These are phyloP conservation scores for Phytophthora sp. DNA, from an alignment of 352 stramenopile genomes.

Conservation along the genomic window DNA sequence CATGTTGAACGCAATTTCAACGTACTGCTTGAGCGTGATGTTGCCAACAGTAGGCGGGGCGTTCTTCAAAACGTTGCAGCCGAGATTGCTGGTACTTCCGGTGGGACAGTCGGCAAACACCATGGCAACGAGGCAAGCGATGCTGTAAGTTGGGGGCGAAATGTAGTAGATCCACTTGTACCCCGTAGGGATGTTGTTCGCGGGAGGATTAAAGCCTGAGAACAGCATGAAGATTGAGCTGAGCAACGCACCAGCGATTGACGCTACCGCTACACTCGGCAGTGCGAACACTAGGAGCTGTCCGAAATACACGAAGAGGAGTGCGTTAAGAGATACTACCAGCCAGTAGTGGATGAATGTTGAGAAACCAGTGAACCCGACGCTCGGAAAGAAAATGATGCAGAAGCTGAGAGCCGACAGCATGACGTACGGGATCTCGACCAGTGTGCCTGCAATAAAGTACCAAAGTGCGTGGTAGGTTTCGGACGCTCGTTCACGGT, in stretches of 20 bases:
- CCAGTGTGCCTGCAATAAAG: conserved; percentile 75
- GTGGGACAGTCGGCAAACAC: conserved; percentile 48
- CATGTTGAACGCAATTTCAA: conserved; percentile 49
- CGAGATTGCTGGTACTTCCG: conserved; percentile 12
- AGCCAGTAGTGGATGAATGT: conserved; percentile 56
- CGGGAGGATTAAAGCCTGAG: conserved; percentile 53
- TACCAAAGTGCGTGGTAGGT: conserved; percentile 92
- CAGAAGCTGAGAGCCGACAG: conserved; percentile 42
- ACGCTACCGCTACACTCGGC: conserved; percentile 49
- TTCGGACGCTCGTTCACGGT: conserved; percentile 89
- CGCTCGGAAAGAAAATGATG: conserved; percentile 50
- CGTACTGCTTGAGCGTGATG: conserved; percentile 50
- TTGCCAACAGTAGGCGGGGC: conserved; percentile 30
- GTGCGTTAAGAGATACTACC: conserved; percentile 46
- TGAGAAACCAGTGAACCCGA: conserved; percentile 43
- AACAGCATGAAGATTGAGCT: conserved; percentile 73
- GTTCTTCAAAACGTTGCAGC: conserved; percentile 37
- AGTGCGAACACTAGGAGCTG: conserved; percentile 56
- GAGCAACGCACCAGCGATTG: conserved; percentile 49
- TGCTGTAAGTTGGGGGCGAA: conserved; percentile 50
- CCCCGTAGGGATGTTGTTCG: conserved; percentile 40
- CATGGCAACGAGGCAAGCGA: conserved; percentile 42
- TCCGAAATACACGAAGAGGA: conserved; percentile 57
- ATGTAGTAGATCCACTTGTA: conserved; percentile 74
- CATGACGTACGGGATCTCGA: conserved; percentile 75